Conservation (phyloP, 257 asterid species). For the Orobanche coerulescens region DNA sequence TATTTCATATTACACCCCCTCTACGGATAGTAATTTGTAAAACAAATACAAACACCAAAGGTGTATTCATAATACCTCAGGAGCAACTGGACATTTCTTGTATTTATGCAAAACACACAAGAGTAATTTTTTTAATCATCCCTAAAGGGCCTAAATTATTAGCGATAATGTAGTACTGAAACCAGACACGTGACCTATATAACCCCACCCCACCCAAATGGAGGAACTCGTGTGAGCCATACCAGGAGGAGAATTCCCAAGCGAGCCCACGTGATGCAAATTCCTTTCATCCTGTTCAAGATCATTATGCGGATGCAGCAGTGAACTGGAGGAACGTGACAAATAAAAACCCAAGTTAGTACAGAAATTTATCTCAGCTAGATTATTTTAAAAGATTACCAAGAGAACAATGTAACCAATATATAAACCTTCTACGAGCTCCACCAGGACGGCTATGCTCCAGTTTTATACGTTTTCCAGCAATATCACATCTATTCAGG, state of each 20-base stretch:
- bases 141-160: no score
- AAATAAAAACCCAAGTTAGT: background rate
- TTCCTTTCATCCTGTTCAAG: constrained; percentile 48
- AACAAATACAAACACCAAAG: background rate
- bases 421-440: constrained; percentile 66
- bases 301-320: constrained; percentile 42
- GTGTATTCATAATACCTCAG: background rate
- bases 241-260: constrained; percentile 56
- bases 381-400: background rate
- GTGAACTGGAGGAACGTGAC: constrained; percentile 28
- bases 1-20: background rate
- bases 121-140: no score
- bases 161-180: no score
- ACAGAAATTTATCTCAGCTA: background rate
- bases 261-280: constrained; percentile 41
- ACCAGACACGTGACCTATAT: no score
- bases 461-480: constrained; percentile 80
- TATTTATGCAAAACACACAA: no score
- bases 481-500: constrained; percentile 70
- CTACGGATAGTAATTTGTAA: no score
- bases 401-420: background rate
- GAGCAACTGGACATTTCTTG: no score
- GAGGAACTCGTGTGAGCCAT: constrained; percentile 21
- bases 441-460: constrained; percentile 95
- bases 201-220: no score